These are phyloP conservation scores for Candida ascalaphidarum DNA, from an alignment of 805 yeast genomes.

Conservation along the genomic window DNA sequence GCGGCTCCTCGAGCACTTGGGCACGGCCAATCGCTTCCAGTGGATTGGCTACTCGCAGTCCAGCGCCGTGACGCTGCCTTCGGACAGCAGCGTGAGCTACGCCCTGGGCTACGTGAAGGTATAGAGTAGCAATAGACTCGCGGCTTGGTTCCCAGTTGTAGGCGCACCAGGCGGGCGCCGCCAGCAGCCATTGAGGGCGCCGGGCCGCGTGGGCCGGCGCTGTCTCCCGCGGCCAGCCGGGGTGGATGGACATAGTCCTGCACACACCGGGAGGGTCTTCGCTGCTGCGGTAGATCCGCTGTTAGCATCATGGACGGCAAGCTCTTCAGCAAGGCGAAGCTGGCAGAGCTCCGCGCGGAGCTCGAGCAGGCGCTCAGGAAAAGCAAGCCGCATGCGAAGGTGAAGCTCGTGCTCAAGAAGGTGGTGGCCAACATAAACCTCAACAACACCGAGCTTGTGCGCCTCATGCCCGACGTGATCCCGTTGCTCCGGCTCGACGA, in stretches of 20 bases:
- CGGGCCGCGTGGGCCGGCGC: too few species aligned
- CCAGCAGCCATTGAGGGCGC: too few species aligned
- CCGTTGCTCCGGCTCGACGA: conserved; percentile 48
- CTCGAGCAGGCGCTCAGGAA: conserved; percentile 35
- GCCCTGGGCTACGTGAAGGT: conserved; percentile 59
- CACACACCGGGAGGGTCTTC: too few species aligned
- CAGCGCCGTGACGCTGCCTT: conserved; percentile 33
- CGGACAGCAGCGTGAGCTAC: conserved; percentile 85
- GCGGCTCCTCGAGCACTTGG: conserved; percentile 34
- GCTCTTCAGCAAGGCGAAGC: conserved; percentile 28
- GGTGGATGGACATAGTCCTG: too few species aligned
- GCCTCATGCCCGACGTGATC: conserved; percentile 56
- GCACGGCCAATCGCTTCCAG: conserved; percentile 26
- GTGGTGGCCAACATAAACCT: conserved; percentile 77
- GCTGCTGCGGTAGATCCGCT: too few species aligned
- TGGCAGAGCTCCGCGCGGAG: conserved; percentile 32
- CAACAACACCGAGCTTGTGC: conserved; percentile 70
- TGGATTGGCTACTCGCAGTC: conserved; percentile 86
- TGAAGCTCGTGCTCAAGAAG: conserved; percentile 46
- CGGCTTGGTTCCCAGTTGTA: too few species aligned
- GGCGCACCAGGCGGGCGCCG: too few species aligned
- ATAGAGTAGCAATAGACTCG: too few species aligned
- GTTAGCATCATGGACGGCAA: conserved; percentile 27
- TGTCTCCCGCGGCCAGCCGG: too few species aligned
- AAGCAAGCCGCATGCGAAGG: conserved; percentile 27